Base-by-base conservation (phyloP, 345 rosid genomes). In the Physaria fendleri region DNA sequence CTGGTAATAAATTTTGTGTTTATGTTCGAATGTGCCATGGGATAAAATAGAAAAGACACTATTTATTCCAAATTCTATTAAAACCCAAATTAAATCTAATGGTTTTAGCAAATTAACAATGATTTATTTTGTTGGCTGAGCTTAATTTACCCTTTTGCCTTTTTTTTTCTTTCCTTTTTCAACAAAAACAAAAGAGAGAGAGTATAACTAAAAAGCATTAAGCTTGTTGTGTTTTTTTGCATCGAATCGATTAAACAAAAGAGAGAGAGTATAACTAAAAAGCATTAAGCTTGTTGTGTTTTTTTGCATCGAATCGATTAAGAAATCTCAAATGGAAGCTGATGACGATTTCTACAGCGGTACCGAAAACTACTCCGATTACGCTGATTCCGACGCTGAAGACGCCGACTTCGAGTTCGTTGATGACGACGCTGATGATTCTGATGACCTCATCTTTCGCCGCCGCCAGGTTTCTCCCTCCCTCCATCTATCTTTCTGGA, bases 261-360 rank as follows among this genome's bases (percentile, higher is more conserved):
- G n/a, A n/a, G 8, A 22, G 22, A 39, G 5, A 39, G 44, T 7
- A 14, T 15, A n/a, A n/a, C 42, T 38, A 15, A 40, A 25, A 13
- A n/a, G n/a, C n/a, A 13, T 2, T 5, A 6, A 60, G 45, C 55
- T 29, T n/a, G n/a, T n/a, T n/a, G n/a, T n/a, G n/a, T n/a, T n/a
- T n/a, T n/a, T n/a, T n/a, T n/a, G n/a, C n/a, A n/a, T 46, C 70
- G 28, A 65, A 30, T 55, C 56, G 23, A 41, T 5, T 27, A 28
- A 20, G 15, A 6, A 41, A 30, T 30, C 46, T 28, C 45, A 13
- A 13, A 70, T 70, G 74, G 74, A 70, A 1, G 89, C 73, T 29
- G 90, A 84, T 40, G 95, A 87, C 33, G 87, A 79, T 72, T 85
- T 82, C 80, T 88, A 88, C 68, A 81, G 90, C 71, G 92, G 90